These are phyloP conservation scores for Penicillium oxalicum DNA, from an alignment of 2,329 filamentous ascomycete genomes.

Conservation along the genomic window DNA sequence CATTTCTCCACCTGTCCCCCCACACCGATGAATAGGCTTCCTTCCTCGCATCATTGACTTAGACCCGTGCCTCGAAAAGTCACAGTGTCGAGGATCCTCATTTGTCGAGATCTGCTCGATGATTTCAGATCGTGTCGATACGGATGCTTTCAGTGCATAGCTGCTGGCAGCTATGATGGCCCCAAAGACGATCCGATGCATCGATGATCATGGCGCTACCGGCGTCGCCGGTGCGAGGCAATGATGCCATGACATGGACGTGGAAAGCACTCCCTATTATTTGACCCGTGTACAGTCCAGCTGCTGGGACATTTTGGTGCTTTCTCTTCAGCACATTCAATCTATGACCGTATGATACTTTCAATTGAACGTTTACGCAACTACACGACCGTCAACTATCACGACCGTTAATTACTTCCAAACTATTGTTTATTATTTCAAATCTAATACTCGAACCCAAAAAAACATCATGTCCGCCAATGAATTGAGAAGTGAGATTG, in stretches of 20 bases:
- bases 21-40: neutral
- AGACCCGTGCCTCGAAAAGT: neutral
- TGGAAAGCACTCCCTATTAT: conserved; percentile 10
- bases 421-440: conserved; percentile 1
- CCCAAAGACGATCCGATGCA: conserved; percentile 1
- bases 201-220: neutral
- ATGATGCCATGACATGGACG: conserved; percentile 19
- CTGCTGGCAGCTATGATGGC: neutral
- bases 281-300: neutral
- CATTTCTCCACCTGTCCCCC: conserved; percentile 6
- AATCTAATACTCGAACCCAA: neutral
- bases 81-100: conserved; percentile 3
- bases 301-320: neutral
- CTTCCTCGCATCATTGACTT: conserved; percentile 18
- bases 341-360: conserved; percentile 16
- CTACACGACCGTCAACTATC: neutral
- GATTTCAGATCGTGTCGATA: conserved; percentile 7
- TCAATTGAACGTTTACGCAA: conserved; percentile 5
- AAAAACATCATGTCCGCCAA: conserved; percentile 13
- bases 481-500: conserved; percentile 7
- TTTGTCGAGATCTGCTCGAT: conserved; percentile 6
- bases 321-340: conserved; percentile 8
- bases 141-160: neutral
- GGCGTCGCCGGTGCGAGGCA: conserved; percentile 6
- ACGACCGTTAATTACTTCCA: neutral